Percentiles rank a stretch among this genome's conserved stretches.
These are phyloP conservation scores for Pulveroboletus ravenelii DNA, from an alignment of 768 basidiomycete species.

Conservation along the genomic window DNA sequence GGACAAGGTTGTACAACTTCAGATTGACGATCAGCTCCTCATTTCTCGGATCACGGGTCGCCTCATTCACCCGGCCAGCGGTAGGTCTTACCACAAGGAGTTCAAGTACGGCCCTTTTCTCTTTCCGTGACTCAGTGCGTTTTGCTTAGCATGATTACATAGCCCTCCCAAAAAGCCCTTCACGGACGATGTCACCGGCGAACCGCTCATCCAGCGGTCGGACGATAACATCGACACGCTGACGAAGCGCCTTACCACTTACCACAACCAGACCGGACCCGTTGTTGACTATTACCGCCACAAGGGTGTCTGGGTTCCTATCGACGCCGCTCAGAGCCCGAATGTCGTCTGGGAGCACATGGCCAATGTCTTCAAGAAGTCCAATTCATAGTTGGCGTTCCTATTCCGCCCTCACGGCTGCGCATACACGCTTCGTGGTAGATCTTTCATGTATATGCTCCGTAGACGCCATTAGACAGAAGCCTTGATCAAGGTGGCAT, in stretches of 20 bases:
- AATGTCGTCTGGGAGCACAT: slow-evolving; percentile 87
- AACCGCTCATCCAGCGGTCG: slow-evolving; percentile 93
- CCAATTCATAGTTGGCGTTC: slow-evolving; percentile 15
- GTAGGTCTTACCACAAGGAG: slow-evolving; percentile 91
- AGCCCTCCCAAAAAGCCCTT: slow-evolving; percentile 98
- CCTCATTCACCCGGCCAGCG: slow-evolving; percentile 84
- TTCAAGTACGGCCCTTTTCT: slow-evolving; percentile 67
- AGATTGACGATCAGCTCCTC: slow-evolving; percentile 90
- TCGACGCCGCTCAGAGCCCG: slow-evolving; percentile 94
- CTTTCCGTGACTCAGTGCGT: neutral
- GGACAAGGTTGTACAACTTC: slow-evolving; percentile 86
- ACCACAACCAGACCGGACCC: slow-evolving; percentile 91
- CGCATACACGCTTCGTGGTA: slow-evolving; percentile 8
- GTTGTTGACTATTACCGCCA: slow-evolving; percentile 95
- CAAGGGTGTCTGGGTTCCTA: slow-evolving; percentile 82
- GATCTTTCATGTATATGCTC: slow-evolving; percentile 25
- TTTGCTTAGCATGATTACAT: slow-evolving; percentile 12
- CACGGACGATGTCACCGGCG: slow-evolving; percentile 90
- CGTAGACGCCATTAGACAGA: slow-evolving; percentile 17
- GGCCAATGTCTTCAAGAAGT: slow-evolving; percentile 52
- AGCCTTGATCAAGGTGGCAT: slow-evolving; percentile 1
- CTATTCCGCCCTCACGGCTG: neutral
- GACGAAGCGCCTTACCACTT: slow-evolving; percentile 81
- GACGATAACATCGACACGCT: slow-evolving; percentile 98
- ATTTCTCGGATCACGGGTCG: slow-evolving; percentile 98